phyloP scores from a whole-genome alignment of 306 rosid genomes.

The Carpinus fangiana region DNA sequence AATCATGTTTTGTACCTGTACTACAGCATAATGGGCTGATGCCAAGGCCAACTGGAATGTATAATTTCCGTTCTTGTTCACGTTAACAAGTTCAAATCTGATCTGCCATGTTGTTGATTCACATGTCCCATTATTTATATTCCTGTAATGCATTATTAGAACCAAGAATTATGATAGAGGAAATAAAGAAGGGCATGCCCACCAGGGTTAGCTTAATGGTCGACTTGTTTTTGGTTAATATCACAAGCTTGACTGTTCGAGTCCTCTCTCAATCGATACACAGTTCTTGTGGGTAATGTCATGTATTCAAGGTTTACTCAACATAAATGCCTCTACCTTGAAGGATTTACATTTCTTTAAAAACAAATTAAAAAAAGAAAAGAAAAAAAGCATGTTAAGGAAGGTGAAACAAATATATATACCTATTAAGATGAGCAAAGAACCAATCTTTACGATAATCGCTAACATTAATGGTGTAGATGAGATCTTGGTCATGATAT shows the following conservation, averaged over 20 bases:
- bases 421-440: constrained; percentile 61
- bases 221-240: too few species aligned
- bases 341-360: too few species aligned
- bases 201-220: too few species aligned
- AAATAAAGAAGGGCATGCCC: too few species aligned
- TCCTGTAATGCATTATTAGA: constrained; percentile 17
- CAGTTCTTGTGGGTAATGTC: too few species aligned
- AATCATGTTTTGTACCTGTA: constrained; percentile 48
- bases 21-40: constrained; percentile 35
- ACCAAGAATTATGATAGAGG: too few species aligned
- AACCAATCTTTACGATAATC: constrained; percentile 52
- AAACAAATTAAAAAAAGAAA: too few species aligned
- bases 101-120: constrained; percentile 70
- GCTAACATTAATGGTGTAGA: constrained; percentile 36
- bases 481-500: constrained; percentile 47
- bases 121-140: constrained; percentile 20
- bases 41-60: constrained; percentile 79
- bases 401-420: neutral
- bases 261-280: too few species aligned
- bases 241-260: too few species aligned
- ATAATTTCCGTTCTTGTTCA: constrained; percentile 33
- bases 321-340: too few species aligned
- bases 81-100: constrained; percentile 41
- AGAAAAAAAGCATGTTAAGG: too few species aligned
- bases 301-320: too few species aligned